Base-by-base conservation (phyloP, 805 yeast species). In the Yarrowia bubula region DNA sequence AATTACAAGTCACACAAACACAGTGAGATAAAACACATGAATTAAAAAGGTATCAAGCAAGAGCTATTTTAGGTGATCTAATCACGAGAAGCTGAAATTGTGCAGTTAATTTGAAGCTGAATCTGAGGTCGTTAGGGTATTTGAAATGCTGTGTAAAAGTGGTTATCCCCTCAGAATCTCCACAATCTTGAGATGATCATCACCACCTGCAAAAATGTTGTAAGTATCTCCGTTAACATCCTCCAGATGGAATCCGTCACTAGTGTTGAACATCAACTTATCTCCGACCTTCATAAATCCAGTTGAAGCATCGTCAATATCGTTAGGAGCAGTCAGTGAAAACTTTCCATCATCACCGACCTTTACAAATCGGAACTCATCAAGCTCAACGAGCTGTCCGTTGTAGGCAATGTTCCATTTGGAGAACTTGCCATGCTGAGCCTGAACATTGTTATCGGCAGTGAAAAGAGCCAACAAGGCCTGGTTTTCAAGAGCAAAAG, bases 231-330 rank as follows among this genome's bases (percentile, higher is more conserved):
- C 57, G 3, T 14, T n/a, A 1, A 18, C 9, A 2, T 32, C 5
- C 33, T 50, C 33, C 33, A 50, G 15, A 22, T 50, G 57, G 57
- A 50, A 50, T 1, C 57, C 57, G 11, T 50, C 57, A 17, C 37
- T 17, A 11, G 32, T 15, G 41, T 50, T 50, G 57, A 18, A 50
- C 57, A 35, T 35, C 32, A 50, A 11, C 42, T 50, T 50, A 8
- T 50, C 9, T n/a, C 57, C 57, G 32, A 50, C 42, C 33, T 50
- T 50, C 57, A 50, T 50, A 32, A 50, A 50, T 0, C 57, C 57
- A 1, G 42, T 50, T 2, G 57, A 35, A 35, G 57, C 57, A 35
- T 32, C 42, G 3, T 22, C 57, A 14, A 50, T 50, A 9, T 50
- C 42, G 32, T 50, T 50, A 14, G 57, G 57, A 15, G 17, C 57